Evolutionary conservation across 176 grass and related monocot genomes (phyloP).

Genomic region (Avena sativa): DNA sequence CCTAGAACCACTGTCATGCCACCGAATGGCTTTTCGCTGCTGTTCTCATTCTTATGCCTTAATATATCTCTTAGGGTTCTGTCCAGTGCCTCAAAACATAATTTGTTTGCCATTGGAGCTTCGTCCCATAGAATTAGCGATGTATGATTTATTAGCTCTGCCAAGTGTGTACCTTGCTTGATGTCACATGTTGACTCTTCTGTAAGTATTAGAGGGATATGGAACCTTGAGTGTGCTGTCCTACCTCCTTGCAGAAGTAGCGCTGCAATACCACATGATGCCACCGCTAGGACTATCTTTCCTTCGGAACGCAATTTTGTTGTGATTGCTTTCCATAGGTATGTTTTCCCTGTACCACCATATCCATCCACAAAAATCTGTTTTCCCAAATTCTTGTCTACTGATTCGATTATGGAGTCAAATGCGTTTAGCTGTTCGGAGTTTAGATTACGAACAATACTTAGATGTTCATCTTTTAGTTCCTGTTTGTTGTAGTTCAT

Average conservation of each 20-base stretch:
- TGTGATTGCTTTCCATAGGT: not conserved
- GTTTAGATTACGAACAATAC: not conserved
- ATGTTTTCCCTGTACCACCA: not conserved
- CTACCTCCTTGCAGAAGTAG: not conserved
- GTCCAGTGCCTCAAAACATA: not conserved
- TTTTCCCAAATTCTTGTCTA: not conserved
- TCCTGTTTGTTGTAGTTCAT: not conserved
- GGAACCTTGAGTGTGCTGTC: not conserved
- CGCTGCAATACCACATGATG: not conserved
- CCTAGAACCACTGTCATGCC: constrained; percentile 16
- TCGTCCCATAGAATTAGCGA: not conserved
- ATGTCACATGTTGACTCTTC: not conserved
- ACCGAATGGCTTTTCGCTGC: not conserved
- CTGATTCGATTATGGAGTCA: no score
- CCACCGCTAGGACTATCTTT: not conserved
- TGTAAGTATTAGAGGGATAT: not conserved
- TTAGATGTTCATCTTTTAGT: not conserved
- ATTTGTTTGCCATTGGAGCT: not conserved
- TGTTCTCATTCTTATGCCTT: not conserved
- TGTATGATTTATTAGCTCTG: not conserved
- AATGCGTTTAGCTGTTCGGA: not conserved
- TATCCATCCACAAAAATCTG: not conserved
- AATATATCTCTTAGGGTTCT: not conserved
- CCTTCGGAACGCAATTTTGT: not conserved
- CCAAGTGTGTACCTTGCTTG: not conserved